These are phyloP conservation scores for Bipolaris victoriae DNA, from an alignment of 2,329 filamentous ascomycete species.

Conservation along the genomic window DNA sequence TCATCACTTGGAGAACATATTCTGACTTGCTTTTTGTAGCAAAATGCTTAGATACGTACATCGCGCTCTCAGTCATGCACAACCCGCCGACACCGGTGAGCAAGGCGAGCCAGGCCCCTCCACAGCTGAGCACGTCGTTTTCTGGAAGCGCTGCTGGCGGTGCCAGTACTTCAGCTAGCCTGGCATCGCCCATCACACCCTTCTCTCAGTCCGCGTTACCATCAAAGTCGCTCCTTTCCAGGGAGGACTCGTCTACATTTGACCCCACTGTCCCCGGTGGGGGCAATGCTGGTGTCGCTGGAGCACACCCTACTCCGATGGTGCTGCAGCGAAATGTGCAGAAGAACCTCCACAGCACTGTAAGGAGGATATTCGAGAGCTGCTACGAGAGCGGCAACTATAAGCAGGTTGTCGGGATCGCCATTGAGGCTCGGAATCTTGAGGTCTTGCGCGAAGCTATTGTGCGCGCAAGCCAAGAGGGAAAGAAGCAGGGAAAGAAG, in stretches of 20 bases:
- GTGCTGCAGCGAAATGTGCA: conserved; percentile 76
- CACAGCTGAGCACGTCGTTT: conserved; percentile 82
- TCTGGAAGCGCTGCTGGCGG: conserved; percentile 69
- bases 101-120: conserved; percentile 59
- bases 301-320: conserved; percentile 64
- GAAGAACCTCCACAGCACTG: conserved; percentile 78
- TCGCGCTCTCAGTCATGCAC: conserved; percentile 73
- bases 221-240: conserved; percentile 92
- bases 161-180: conserved; percentile 66
- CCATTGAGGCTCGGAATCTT: conserved; percentile 91
- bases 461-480: conserved; percentile 84
- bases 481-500: conserved; percentile 69
- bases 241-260: conserved; percentile 70
- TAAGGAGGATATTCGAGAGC: conserved; percentile 88
- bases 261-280: conserved; percentile 63
- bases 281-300: conserved; percentile 61
- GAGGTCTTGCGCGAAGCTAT: conserved; percentile 87
- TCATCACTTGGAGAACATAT: not conserved
- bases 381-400: conserved; percentile 88
- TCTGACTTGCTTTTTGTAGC: conserved; percentile 54
- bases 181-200: conserved; percentile 88
- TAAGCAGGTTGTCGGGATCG: conserved; percentile 94
- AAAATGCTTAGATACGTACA: conserved; percentile 98
- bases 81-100: conserved; percentile 59
- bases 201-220: conserved; percentile 94